These are phyloP conservation scores for Fusarium austroafricanum DNA, from an alignment of 2,329 filamentous ascomycete species.

Conservation along the genomic window DNA sequence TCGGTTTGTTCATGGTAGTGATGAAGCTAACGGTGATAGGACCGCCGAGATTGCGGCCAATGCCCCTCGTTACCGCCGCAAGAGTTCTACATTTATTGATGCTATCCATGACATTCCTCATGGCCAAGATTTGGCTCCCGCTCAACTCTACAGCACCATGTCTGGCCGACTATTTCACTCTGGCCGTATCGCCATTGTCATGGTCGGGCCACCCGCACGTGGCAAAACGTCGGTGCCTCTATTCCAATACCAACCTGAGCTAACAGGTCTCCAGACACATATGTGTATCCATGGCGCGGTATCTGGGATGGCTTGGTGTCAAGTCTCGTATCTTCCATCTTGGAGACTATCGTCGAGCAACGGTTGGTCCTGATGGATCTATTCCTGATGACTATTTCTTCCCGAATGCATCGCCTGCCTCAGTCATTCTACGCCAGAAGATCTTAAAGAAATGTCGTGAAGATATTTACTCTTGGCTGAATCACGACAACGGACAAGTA, in stretches of 20 bases:
- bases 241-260: neutral
- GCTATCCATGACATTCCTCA: slow-evolving; percentile 94
- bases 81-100: slow-evolving; percentile 96
- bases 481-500: slow-evolving; percentile 97
- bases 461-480: slow-evolving; percentile 95
- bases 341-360: slow-evolving; percentile 94
- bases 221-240: slow-evolving; percentile 82
- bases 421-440: slow-evolving; percentile 94
- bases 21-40: slow-evolving; percentile 57
- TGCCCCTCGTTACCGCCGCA: slow-evolving; percentile 87
- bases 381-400: slow-evolving; percentile 99
- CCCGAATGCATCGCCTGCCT: slow-evolving; percentile 90
- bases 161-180: slow-evolving; percentile 97
- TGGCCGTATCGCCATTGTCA: slow-evolving; percentile 95
- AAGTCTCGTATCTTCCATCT: slow-evolving; percentile 98
- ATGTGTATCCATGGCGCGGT: slow-evolving; percentile 93
- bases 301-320: slow-evolving; percentile 95
- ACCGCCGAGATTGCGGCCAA: slow-evolving; percentile 93
- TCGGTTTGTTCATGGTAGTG: neutral
- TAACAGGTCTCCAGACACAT: slow-evolving; percentile 73
- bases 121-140: slow-evolving; percentile 85
- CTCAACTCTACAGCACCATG: slow-evolving; percentile 98
- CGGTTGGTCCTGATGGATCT: slow-evolving; percentile 82
- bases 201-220: slow-evolving; percentile 92
- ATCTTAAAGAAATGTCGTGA: slow-evolving; percentile 97